These are phyloP conservation scores for Aspergillus fructus DNA, from an alignment of 2,329 filamentous ascomycete species.

Conservation along the genomic window DNA sequence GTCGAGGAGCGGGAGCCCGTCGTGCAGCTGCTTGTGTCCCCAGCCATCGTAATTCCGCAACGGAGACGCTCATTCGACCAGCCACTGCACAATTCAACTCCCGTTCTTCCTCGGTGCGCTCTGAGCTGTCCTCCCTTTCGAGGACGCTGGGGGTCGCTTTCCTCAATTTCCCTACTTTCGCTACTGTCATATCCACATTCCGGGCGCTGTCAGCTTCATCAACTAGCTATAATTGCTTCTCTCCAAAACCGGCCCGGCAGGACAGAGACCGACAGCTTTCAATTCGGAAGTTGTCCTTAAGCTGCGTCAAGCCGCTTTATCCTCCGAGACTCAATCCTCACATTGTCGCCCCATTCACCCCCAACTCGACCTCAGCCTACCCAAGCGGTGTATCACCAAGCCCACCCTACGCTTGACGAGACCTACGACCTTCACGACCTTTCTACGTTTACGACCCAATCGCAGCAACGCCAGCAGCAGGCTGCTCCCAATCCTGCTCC, in stretches of 20 bases:
- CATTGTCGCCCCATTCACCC: conserved; percentile 35
- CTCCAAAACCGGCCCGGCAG: conserved; percentile 11
- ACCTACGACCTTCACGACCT: conserved; percentile 55
- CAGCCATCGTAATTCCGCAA: conserved; percentile 43
- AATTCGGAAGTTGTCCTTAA: conserved; percentile 7
- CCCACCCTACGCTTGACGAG: conserved; percentile 49
- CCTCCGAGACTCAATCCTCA: conserved; percentile 17
- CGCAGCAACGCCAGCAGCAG: conserved; percentile 50
- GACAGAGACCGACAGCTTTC: conserved; percentile 8
- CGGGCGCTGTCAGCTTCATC: conserved; percentile 14
- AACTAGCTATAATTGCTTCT: conserved; percentile 2
- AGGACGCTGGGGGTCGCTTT: conserved; percentile 10
- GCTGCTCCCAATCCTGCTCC: conserved; percentile 41
- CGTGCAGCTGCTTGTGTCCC: conserved; percentile 21
- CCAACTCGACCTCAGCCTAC: conserved; percentile 22
- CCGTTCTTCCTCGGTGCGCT: conserved; percentile 12
- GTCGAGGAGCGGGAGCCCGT: conserved; percentile 19
- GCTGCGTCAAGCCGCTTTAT: conserved; percentile 13
- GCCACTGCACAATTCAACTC: conserved; percentile 25
- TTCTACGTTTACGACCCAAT: conserved; percentile 43
- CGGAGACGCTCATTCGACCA: conserved; percentile 27
- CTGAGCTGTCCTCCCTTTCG: conserved; percentile 12
- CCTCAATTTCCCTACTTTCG: conserved; percentile 10
- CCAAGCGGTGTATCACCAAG: conserved; percentile 46
- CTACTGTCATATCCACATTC: conserved; percentile 26